Evolutionary conservation across 2,329 filamentous ascomycete species (phyloP).

Genomic region (Fusarium annulatum): DNA sequence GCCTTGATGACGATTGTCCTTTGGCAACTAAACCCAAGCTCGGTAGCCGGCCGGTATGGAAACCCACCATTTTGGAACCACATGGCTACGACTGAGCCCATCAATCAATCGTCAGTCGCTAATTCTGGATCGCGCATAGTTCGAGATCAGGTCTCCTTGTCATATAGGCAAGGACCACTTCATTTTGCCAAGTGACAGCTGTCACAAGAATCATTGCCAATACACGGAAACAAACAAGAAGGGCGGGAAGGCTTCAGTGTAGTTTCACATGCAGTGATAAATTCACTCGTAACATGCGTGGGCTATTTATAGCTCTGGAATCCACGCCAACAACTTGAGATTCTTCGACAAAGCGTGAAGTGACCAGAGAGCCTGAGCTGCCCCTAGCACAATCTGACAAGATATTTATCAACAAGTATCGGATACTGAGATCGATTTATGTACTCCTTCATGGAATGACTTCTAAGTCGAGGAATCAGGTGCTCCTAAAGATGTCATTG

Average conservation of each 20-base stretch:
- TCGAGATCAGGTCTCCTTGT: neutral
- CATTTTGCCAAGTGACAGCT: constrained; percentile 16
- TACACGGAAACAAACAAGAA: constrained; percentile 15
- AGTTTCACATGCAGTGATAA: constrained; percentile 7
- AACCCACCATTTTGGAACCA: constrained; percentile 14
- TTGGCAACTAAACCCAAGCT: neutral
- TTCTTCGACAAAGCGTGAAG: neutral
- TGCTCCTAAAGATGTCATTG: neutral
- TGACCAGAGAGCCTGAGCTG: neutral
- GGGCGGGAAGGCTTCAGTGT: constrained; percentile 7
- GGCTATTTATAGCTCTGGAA: neutral
- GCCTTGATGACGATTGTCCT: neutral
- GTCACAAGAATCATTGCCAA: neutral
- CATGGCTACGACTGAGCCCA: constrained; percentile 3
- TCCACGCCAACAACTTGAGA: neutral
- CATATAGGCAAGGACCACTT: constrained; percentile 8
- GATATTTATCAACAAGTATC: neutral
- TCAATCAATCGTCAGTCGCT: constrained; percentile 5
- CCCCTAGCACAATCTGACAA: no score
- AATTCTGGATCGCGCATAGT: constrained; percentile 8
- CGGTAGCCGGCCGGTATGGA: constrained; percentile 10
- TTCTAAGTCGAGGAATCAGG: constrained; percentile 2
- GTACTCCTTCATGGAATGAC: neutral
- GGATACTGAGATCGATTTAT: neutral
- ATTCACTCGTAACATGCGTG: constrained; percentile 3